A percentile compares a stretch with the other conserved stretches of the same genome.
These are phyloP conservation scores for Candida dajiaensis DNA, from an alignment of 805 yeast species.

Conservation along the genomic window DNA sequence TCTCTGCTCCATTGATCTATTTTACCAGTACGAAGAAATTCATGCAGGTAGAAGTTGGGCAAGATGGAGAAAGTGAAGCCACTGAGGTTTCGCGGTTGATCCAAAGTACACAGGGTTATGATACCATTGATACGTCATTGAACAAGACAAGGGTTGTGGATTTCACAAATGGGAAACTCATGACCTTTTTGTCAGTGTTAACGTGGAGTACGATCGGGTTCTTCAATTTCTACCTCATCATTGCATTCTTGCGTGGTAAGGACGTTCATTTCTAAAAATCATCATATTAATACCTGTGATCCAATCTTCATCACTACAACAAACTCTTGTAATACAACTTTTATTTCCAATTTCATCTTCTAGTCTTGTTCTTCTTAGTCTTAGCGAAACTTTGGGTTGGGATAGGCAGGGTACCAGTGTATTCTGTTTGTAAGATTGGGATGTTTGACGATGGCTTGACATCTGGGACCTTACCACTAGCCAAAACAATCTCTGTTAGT, in stretches of 20 bases:
- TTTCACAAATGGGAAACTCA: constrained; percentile 39
- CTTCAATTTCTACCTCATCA: constrained; percentile 59
- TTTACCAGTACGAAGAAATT: constrained; percentile 67
- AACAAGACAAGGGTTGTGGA: constrained; percentile 18
- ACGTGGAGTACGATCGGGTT: constrained; percentile 68
- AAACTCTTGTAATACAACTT: background rate
- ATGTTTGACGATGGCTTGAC: constrained; percentile 34
- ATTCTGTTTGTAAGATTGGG: constrained; percentile 70
- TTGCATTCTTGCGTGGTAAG: constrained; percentile 42
- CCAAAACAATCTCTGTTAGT: constrained; percentile 38
- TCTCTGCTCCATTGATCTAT: constrained; percentile 80
- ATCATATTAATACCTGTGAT: background rate
- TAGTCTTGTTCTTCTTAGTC: constrained; percentile 19
- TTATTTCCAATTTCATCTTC: constrained; percentile 9
- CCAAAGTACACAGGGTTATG: background rate
- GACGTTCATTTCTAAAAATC: constrained; percentile 22
- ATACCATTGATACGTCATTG: background rate
- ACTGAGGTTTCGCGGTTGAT: constrained; percentile 2
- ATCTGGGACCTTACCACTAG: constrained; percentile 29
- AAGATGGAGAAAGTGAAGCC: constrained; percentile 10
- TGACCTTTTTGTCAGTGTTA: constrained; percentile 43
- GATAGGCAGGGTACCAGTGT: constrained; percentile 76
- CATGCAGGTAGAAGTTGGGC: constrained; percentile 48
- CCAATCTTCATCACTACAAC: too few relatives aligned
- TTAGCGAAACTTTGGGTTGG: constrained; percentile 25